phyloP scores from a whole-genome alignment of 345 rosid genomes.

The Citrus mangshanensis region DNA sequence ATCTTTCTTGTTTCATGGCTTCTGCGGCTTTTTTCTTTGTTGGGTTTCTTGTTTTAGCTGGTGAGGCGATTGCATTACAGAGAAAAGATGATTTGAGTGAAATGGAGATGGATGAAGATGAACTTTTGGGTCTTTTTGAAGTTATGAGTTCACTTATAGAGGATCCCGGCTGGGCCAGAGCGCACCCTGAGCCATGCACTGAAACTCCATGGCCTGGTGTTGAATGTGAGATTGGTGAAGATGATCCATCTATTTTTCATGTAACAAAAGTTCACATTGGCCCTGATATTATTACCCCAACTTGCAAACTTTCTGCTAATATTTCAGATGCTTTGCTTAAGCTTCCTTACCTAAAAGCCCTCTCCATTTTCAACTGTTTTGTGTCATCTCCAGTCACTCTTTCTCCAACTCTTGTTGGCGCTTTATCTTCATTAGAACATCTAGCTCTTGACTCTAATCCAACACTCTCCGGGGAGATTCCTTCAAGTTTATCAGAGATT shows the following conservation, averaged over 20 bases:
- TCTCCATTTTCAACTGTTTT: conserved; percentile 46
- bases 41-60: conserved; percentile 31
- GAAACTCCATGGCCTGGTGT: conserved; percentile 54
- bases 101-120: conserved; percentile 31
- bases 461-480: conserved; percentile 34
- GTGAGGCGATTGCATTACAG: conserved; percentile 15
- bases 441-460: conserved; percentile 42
- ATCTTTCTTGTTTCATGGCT: conserved; percentile 27
- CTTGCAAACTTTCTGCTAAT: conserved; percentile 37
- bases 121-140: conserved; percentile 36
- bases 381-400: conserved; percentile 20
- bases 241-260: conserved; percentile 33
- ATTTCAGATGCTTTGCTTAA: conserved; percentile 37
- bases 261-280: conserved; percentile 41
- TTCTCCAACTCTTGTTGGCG: conserved; percentile 26
- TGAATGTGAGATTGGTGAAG: conserved; percentile 38
- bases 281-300: conserved; percentile 37
- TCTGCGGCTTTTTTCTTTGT: conserved; percentile 14
- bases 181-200: conserved; percentile 45
- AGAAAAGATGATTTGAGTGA: conserved; percentile 14
- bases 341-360: conserved; percentile 36
- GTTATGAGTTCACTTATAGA: conserved; percentile 35
- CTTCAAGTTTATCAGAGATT: conserved; percentile 25
- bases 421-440: conserved; percentile 37
- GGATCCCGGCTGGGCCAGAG: conserved; percentile 35